Evolutionary conservation across 768 basidiomycete genomes (phyloP).

Genomic region (Calocybe cyanea): DNA sequence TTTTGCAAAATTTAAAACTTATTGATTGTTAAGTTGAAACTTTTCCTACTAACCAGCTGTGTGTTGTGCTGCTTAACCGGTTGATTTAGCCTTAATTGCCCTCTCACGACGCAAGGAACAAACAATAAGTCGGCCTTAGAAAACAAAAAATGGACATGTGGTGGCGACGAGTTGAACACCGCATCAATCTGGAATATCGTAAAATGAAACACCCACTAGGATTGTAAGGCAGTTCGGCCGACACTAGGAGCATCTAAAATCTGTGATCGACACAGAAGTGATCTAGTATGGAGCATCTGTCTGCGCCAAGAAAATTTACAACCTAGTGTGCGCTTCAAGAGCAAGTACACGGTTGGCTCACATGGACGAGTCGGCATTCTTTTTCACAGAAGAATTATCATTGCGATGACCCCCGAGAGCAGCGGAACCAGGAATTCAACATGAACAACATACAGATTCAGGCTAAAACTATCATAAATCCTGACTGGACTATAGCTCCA

Average conservation of each 20-base stretch:
- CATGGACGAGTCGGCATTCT: background rate
- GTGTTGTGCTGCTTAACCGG: background rate
- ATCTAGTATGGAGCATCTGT: background rate
- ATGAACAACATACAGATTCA: background rate
- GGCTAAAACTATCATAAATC: background rate
- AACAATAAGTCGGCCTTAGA: background rate
- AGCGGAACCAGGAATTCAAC: background rate
- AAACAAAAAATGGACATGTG: background rate
- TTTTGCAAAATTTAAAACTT: background rate
- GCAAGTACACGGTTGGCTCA: background rate
- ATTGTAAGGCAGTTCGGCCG: slow-evolving; percentile 1
- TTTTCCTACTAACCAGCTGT: background rate
- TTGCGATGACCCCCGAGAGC: slow-evolving; percentile 1
- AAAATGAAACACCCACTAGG: background rate
- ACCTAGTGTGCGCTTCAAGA: background rate
- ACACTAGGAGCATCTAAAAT: background rate
- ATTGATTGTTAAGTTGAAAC: background rate
- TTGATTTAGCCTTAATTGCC: background rate
- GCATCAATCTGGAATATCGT: background rate
- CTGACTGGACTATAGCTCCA: background rate
- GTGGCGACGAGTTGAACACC: slow-evolving; percentile 1
- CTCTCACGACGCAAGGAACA: background rate
- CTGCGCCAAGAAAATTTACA: slow-evolving; percentile 1
- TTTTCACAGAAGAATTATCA: background rate
- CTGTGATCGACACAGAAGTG: slow-evolving; percentile 5